Conservation (phyloP, 2,329 filamentous ascomycete genomes). For the Fusarium tjaetaba region DNA sequence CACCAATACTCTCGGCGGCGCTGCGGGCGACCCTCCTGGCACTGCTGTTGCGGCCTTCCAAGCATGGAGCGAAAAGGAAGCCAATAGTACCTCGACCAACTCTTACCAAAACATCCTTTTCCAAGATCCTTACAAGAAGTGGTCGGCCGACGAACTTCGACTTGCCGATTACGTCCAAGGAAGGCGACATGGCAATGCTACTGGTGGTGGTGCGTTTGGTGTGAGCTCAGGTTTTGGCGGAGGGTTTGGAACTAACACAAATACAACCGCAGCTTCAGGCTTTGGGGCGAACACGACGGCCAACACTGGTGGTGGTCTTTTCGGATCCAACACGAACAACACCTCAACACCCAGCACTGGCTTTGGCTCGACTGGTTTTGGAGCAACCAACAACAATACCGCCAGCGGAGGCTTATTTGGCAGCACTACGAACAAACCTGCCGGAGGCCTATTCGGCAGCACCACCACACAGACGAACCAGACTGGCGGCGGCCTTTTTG, state of each 20-base stretch:
- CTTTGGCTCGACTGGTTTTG: constrained; percentile 54
- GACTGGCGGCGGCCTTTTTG: constrained; percentile 44
- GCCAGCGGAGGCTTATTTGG: constrained; percentile 46
- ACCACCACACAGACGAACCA: constrained; percentile 34
- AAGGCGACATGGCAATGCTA: constrained; percentile 82
- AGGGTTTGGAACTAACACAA: constrained; percentile 57
- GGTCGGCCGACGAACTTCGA: constrained; percentile 85
- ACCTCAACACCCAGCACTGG: constrained; percentile 36
- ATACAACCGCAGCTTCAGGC: constrained; percentile 46
- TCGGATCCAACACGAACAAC: constrained; percentile 49
- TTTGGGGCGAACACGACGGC: constrained; percentile 58
- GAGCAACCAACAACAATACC: constrained; percentile 47
- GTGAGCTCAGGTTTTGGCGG: constrained; percentile 63
- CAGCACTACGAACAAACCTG: constrained; percentile 40
- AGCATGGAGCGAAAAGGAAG: constrained; percentile 78
- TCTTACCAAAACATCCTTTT: constrained; percentile 84
- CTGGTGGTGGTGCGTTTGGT: constrained; percentile 87
- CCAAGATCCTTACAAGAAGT: constrained; percentile 85
- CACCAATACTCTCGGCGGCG: constrained; percentile 62
- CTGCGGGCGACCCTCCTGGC: constrained; percentile 69
- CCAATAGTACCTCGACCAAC: constrained; percentile 63
- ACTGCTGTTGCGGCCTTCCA: constrained; percentile 76
- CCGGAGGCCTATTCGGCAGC: constrained; percentile 53
- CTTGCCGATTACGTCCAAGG: constrained; percentile 90
- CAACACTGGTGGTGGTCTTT: constrained; percentile 50